Percentiles rank a stretch among this genome's conserved stretches.
These are phyloP conservation scores for Blastobotrys petasosporus DNA, from an alignment of 1,139 yeast species.

Conservation along the genomic window DNA sequence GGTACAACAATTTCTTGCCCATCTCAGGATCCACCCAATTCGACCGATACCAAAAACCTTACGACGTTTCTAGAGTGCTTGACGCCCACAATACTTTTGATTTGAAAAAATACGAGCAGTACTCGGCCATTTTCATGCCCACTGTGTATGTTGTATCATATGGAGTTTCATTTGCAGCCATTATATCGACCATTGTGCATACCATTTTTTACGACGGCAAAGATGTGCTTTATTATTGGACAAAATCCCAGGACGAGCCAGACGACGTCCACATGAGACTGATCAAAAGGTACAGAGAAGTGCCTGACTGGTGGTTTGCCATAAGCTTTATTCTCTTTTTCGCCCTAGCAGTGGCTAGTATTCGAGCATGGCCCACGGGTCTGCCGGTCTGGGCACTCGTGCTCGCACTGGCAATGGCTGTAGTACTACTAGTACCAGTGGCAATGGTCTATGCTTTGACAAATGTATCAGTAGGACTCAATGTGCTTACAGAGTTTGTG, in stretches of 20 bases:
- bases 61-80: constrained; percentile 44
- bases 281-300: constrained; percentile 53
- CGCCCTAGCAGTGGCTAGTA: constrained; percentile 45
- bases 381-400: constrained; percentile 48
- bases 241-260: constrained; percentile 39
- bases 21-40: constrained; percentile 40
- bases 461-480: constrained; percentile 49
- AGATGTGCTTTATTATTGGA: constrained; percentile 44
- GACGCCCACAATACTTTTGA: constrained; percentile 41
- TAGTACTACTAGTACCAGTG: constrained; percentile 51
- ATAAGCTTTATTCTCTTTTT: constrained; percentile 45
- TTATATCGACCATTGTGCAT: constrained; percentile 53
- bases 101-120: constrained; percentile 42
- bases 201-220: constrained; percentile 51
- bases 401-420: constrained; percentile 47
- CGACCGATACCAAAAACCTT: constrained; percentile 42
- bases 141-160: constrained; percentile 59
- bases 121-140: constrained; percentile 58
- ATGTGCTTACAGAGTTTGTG: constrained; percentile 56
- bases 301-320: constrained; percentile 64
- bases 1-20: constrained; percentile 50
- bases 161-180: constrained; percentile 59
- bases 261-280: constrained; percentile 60
- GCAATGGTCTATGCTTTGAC: constrained; percentile 52
- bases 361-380: constrained; percentile 40